phyloP scores from a whole-genome alignment of 1,284 basidiomycete genomes.

The Irpex sp. region DNA sequence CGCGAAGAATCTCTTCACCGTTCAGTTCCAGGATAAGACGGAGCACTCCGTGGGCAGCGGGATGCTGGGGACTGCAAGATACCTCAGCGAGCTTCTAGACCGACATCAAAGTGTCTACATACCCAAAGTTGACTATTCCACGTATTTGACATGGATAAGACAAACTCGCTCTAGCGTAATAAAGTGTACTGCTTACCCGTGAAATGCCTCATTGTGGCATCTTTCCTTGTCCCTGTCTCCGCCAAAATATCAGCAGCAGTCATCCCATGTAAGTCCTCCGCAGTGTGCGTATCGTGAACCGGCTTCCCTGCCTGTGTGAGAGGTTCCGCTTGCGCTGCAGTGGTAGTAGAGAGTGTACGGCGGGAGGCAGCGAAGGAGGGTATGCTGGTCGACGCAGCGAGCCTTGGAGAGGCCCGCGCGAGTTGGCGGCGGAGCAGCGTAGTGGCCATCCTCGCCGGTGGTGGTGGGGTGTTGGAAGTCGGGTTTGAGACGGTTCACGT shows the following conservation, averaged over 20 bases:
- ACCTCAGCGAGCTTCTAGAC: not conserved
- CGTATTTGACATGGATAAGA: conserved; percentile 4
- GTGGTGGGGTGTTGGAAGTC: not conserved
- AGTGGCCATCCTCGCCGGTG: conserved; percentile 44
- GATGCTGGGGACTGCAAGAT: conserved; percentile 82
- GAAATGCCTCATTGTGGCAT: conserved; percentile 88
- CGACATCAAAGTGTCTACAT: conserved; percentile 18
- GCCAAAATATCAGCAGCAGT: conserved; percentile 74
- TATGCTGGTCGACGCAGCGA: conserved; percentile 13
- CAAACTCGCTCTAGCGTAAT: conserved; percentile 8
- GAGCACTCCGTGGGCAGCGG: conserved; percentile 97
- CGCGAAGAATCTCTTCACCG: conserved; percentile 90
- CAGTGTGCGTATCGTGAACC: conserved; percentile 58
- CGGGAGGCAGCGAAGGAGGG: conserved; percentile 25
- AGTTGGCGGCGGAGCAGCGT: conserved; percentile 46
- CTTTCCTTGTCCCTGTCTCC: conserved; percentile 70
- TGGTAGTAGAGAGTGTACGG: conserved; percentile 21
- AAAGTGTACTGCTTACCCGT: conserved; percentile 61
- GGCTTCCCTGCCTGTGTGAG: conserved; percentile 7
- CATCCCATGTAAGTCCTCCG: conserved; percentile 79
- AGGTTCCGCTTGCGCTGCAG: conserved; percentile 21
- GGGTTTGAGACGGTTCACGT: conserved; percentile 3
- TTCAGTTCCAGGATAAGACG: conserved; percentile 98
- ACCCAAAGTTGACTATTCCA: conserved; percentile 84
- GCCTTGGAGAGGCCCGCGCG: conserved; percentile 26